Conservation (phyloP, 179 eudicot genomes). For the Vitellaria paradoxa region DNA sequence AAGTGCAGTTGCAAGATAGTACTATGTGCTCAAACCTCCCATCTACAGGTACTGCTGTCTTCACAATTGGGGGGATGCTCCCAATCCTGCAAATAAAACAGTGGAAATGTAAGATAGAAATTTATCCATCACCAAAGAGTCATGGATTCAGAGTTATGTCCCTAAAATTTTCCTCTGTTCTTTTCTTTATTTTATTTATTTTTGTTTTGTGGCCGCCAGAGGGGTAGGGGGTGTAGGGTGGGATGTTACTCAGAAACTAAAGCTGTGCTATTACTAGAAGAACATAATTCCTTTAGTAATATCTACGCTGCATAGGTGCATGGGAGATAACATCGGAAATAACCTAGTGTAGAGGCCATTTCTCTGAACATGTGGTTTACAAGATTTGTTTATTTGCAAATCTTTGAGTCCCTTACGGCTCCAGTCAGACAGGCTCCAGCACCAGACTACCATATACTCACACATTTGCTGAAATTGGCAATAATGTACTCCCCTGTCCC, state of each 20-base stretch:
- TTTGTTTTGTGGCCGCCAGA: no score
- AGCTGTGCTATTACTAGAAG: neutral
- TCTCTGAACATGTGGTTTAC: neutral
- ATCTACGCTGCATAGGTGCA: neutral
- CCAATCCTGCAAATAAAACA: constrained; percentile 38
- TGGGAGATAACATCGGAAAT: neutral
- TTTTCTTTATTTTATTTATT: no score
- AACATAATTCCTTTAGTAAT: neutral
- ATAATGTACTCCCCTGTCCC: neutral
- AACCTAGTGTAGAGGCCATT: neutral
- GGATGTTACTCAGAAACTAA: neutral
- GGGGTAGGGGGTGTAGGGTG: no score
- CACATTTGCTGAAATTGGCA: neutral
- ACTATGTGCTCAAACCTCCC: constrained; percentile 94
- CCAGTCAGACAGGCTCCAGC: neutral
- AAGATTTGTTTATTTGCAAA: neutral
- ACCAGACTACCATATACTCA: neutral
- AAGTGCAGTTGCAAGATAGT: constrained; percentile 72
- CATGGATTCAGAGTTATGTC: neutral
- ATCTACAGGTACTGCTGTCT: constrained; percentile 96
- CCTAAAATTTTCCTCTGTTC: no score
- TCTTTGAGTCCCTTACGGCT: neutral
- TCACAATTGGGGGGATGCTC: constrained; percentile 67
- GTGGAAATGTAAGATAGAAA: constrained; percentile 1
- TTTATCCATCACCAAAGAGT: no score